Evolutionary conservation across 2,329 filamentous ascomycete genomes (phyloP).

Genomic region (Fonsecaea pedrosoi): DNA sequence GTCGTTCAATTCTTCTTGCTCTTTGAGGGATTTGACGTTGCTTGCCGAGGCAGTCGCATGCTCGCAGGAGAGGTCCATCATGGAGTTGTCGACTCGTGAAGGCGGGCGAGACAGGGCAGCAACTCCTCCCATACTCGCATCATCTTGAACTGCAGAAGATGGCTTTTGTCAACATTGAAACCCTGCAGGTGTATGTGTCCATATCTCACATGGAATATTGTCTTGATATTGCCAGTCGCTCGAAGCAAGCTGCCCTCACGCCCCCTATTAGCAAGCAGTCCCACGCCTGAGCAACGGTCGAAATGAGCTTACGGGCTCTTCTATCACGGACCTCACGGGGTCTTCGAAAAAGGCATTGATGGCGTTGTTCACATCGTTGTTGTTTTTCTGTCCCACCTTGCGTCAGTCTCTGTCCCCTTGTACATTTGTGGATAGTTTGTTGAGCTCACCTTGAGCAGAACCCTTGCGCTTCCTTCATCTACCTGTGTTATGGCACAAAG

Average conservation of each 20-base stretch:
- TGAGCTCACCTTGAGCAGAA: constrained; percentile 29
- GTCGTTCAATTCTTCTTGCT: constrained; percentile 48
- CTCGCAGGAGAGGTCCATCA: constrained; percentile 41
- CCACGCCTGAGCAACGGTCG: not conserved
- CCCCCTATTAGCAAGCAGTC: constrained; percentile 5
- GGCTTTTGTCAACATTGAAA: constrained; percentile 29
- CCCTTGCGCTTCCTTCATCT: constrained; percentile 27
- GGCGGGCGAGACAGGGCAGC: constrained; percentile 56
- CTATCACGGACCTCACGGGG: constrained; percentile 40
- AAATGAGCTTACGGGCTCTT: constrained; percentile 18
- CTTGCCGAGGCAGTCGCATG: constrained; percentile 41
- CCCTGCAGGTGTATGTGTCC: not conserved
- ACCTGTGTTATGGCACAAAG: constrained; percentile 28
- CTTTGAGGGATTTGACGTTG: constrained; percentile 45
- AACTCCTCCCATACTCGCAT: constrained; percentile 46
- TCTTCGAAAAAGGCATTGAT: constrained; percentile 58
- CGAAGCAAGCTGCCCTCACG: constrained; percentile 23
- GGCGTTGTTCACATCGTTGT: constrained; percentile 53
- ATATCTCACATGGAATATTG: constrained; percentile 37
- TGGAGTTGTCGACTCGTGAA: constrained; percentile 49
- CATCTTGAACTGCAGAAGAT: constrained; percentile 47
- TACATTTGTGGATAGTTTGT: not conserved
- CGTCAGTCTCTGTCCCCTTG: not conserved
- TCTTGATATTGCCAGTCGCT: constrained; percentile 37
- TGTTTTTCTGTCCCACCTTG: constrained; percentile 47